Base-by-base conservation (phyloP, 2,329 filamentous ascomycete species). In the Rutstroemia sp. region DNA sequence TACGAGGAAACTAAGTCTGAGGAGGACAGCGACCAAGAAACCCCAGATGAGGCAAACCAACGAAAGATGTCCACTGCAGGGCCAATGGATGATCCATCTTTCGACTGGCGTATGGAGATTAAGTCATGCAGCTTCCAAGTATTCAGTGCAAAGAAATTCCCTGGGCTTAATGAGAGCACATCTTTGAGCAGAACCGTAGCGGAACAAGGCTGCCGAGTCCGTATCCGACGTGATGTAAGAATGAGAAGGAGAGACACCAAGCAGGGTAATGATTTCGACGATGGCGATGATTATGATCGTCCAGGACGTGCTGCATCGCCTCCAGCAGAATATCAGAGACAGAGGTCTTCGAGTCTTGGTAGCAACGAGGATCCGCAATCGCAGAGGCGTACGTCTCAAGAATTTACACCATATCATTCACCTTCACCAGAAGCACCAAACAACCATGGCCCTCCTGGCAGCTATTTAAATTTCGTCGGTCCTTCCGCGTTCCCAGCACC, bases 101-200 rank as follows among this genome's bases (percentile, higher is more conserved):
- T 95, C 61, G 87, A 91, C 67, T 92, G 90, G 75, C 82, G 92
- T 54, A 82, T 96, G 74, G 90, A 96, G 71, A 88, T 96, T 66
- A 91, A 92, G 76, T 95, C 94, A 0, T 75, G 80, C 12, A 84
- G 89, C 0, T 97, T 99, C 71, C 85, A 83, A 49, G 94, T 97
- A 44, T 97, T 81, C 76, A 96, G 92, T 65, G 94, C 94, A 51
- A 99, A 97, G 84, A 97, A 96, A 76, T 99, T 99, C 75, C 94
- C 94, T 16, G 94, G 92, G 17, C 76, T 97, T 58, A 87, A 88
- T 46, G 89, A 94, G 71, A 96, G 91, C 74, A 99, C 94, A 0
- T 77, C 81, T 12, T 77, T 97, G 50, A 96, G 92, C 73, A 87
- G 92, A 60, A 87, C 89, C 38, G 91, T 99, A 45, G 92, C 92